Evolutionary conservation across 2,329 filamentous ascomycete species (phyloP).

Genomic region (Alternaria sp.): DNA sequence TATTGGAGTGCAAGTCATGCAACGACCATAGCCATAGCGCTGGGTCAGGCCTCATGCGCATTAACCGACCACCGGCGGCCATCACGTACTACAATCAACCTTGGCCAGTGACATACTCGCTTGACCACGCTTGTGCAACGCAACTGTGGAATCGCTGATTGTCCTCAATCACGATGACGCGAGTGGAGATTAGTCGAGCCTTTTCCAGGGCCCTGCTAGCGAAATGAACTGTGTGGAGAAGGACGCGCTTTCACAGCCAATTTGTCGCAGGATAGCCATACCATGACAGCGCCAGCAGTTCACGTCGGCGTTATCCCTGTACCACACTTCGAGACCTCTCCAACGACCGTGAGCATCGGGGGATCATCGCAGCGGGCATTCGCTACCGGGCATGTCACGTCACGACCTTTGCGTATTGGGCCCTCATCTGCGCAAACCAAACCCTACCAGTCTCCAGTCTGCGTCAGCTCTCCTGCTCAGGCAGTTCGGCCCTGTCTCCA

Average conservation of each 20-base stretch:
- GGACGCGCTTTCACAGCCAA: slow-evolving; percentile 43
- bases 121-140: slow-evolving; percentile 37
- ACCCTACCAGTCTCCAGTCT: slow-evolving; percentile 16
- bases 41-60: slow-evolving; percentile 38
- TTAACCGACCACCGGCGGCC: slow-evolving; percentile 28
- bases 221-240: slow-evolving; percentile 52
- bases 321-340: slow-evolving; percentile 13
- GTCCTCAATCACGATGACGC: slow-evolving; percentile 31
- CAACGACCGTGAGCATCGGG: slow-evolving; percentile 16
- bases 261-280: slow-evolving; percentile 40
- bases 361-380: slow-evolving; percentile 18
- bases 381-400: slow-evolving; percentile 18
- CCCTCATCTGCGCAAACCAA: slow-evolving; percentile 23
- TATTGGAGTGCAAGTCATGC: slow-evolving; percentile 43
- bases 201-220: slow-evolving; percentile 40
- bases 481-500: slow-evolving; percentile 38
- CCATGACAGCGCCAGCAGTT: slow-evolving; percentile 32
- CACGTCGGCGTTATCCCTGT: slow-evolving; percentile 36
- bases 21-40: slow-evolving; percentile 37
- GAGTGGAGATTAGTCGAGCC: slow-evolving; percentile 39
- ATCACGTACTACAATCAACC: slow-evolving; percentile 25
- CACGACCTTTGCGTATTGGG: slow-evolving; percentile 15
- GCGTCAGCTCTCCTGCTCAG: slow-evolving; percentile 33
- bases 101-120: slow-evolving; percentile 31
- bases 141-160: slow-evolving; percentile 19